These are phyloP conservation scores for Thalassiosira profunda DNA, from an alignment of 108 stramenopile genomes.

Conservation along the genomic window DNA sequence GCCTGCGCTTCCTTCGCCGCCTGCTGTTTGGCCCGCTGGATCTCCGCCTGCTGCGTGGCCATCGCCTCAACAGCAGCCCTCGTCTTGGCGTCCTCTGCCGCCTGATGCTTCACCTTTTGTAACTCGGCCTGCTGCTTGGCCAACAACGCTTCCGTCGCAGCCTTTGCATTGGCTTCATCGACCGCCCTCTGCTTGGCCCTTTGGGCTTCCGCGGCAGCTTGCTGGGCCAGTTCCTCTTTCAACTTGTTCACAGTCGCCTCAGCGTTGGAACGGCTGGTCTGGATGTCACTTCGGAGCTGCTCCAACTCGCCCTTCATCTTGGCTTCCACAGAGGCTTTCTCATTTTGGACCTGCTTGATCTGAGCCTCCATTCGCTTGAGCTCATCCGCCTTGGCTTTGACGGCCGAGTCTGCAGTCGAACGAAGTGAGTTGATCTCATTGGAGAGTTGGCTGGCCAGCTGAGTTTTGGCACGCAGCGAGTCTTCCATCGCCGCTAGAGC, in stretches of 20 bases:
- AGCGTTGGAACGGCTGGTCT: not conserved
- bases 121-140: conserved; percentile 2
- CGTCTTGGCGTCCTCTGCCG: not conserved
- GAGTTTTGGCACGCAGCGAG: too few relatives aligned
- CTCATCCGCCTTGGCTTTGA: conserved; percentile 7
- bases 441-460: not conserved
- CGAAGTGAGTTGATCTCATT: not conserved
- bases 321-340: conserved; percentile 16
- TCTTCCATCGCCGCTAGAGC: conserved; percentile 5
- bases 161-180: not conserved
- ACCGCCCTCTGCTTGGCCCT: not conserved
- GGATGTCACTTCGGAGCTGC: conserved; percentile 3
- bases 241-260: not conserved
- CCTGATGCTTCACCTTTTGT: not conserved
- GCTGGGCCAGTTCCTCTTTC: conserved; percentile 8
- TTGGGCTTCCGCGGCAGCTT: not conserved
- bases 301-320: conserved; percentile 9
- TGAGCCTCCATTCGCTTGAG: conserved; percentile 7
- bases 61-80: not conserved
- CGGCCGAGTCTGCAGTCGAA: not conserved
- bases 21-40: not conserved
- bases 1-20: not conserved
- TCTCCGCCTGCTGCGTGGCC: not conserved
- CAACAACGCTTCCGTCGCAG: not conserved
- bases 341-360: conserved; percentile 24